Evolutionary conservation across 2,329 filamentous ascomycete genomes (phyloP), one percentile per base, ranked within the genome.

Genomic region (Diaporthe aspalathi): DNA sequence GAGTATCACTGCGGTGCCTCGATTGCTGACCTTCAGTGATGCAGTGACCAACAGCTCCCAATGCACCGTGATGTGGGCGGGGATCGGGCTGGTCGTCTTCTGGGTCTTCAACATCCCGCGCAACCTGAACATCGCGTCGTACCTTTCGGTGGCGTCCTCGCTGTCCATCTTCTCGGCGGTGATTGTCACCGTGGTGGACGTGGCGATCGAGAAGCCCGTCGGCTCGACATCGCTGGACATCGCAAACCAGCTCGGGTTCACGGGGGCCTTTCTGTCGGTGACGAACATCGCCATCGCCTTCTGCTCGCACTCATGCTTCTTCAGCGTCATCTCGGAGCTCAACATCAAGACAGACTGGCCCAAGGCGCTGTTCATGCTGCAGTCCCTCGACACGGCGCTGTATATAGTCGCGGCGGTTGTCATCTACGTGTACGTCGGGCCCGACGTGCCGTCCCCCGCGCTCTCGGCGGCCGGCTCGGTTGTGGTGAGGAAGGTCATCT

Each of bases 271-370:
- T 77, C 79, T 87, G 1, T 85, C 87, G 0, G 85, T 90, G 2
- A 86, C 84, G 70, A 92, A 92, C 80, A 92, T 93, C 66, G 84
- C 92, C 71, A 86, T 93, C 52, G 89, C 91, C 7, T 93, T 90
- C 79, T 83, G 89, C 56, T 89, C 89, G 43, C 90, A 92, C 76
- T 88, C 90, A n/a, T 90, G 89, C 73, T 93, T 92, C 82, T 92
- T 92, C 79, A 85, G 84, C 73, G 87, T 93, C 77, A 89, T 91
- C 76, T 85, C 86, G 50, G 91, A 93, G 79, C 84, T 93, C 78
- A 85, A 87, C 76, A 83, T 89, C 57, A 90, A 91, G 1, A 80
- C 82, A 66, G 79, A 81, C 38, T 81, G 78, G 78, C 77, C 79
- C 73, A 79, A 79, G 74, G 80, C 80, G 9, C 70, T 82, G 24